Conservation (phyloP, 352 stramenopile genomes). For the Globisporangium nagaii region DNA sequence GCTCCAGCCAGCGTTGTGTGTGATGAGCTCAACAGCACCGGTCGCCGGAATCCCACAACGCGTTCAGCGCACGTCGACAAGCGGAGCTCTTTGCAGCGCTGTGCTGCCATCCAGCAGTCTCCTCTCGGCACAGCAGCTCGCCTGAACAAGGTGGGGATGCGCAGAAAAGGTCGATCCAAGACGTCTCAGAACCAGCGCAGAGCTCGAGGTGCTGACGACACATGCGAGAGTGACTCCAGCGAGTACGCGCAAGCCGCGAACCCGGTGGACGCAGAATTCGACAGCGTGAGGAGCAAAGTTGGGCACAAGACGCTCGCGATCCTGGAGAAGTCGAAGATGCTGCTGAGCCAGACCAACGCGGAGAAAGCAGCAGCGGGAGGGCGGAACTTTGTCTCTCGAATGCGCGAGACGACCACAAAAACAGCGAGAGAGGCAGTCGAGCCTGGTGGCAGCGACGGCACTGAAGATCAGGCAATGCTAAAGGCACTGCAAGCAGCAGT, state of each 20-base stretch:
- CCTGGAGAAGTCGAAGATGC: slow-evolving; percentile 34
- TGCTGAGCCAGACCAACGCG: slow-evolving; percentile 27
- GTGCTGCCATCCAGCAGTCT: background rate
- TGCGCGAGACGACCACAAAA: slow-evolving; percentile 13
- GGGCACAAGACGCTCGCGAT: slow-evolving; percentile 49
- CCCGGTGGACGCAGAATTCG: slow-evolving; percentile 28
- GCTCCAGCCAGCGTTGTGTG: background rate
- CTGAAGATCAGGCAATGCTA: background rate
- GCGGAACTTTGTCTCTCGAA: slow-evolving; percentile 22
- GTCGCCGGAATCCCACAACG: background rate
- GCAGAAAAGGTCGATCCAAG: background rate
- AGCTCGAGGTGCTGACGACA: background rate
- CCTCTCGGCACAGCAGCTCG: background rate
- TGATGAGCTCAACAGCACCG: background rate
- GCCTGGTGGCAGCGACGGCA: background rate
- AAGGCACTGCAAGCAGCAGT: background rate
- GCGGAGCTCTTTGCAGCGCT: background rate
- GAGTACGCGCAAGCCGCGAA: slow-evolving; percentile 12
- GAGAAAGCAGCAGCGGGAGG: background rate
- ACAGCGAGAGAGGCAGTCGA: background rate
- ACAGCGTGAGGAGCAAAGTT: slow-evolving; percentile 34
- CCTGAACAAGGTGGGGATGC: background rate
- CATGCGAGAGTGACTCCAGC: slow-evolving; percentile 4
- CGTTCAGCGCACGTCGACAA: background rate
- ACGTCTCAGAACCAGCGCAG: background rate